Evolutionary conservation across 768 basidiomycete species (phyloP).

Genomic region (Termitomyces sp.): DNA sequence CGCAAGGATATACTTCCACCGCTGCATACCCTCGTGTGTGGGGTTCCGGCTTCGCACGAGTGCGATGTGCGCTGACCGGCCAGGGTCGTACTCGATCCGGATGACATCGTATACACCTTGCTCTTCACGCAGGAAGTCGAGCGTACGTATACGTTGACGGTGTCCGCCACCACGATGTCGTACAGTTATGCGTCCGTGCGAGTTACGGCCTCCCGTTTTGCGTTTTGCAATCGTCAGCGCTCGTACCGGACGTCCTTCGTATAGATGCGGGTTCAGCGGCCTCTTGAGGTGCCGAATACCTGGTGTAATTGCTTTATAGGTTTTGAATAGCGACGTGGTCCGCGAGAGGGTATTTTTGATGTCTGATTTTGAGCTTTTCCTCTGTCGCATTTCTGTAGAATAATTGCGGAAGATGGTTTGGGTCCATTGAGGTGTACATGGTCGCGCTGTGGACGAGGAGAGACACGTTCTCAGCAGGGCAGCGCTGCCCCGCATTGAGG

Average conservation of each 20-base stretch:
- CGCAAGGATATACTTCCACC: constrained; percentile 91
- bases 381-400: constrained; percentile 33
- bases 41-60: constrained; percentile 64
- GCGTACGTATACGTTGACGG: constrained; percentile 72
- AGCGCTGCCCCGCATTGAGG: constrained; percentile 33
- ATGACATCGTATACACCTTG: constrained; percentile 84
- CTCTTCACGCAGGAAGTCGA: constrained; percentile 82
- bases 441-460: constrained; percentile 15
- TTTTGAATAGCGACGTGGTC: constrained; percentile 65
- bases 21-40: constrained; percentile 42
- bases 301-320: constrained; percentile 85
- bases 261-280: constrained; percentile 80
- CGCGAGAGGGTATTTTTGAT: constrained; percentile 41
- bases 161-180: constrained; percentile 91
- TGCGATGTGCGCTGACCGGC: constrained; percentile 91
- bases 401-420: constrained; percentile 17
- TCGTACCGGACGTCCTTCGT: constrained; percentile 79
- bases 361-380: constrained; percentile 26
- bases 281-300: constrained; percentile 81
- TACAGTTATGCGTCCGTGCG: constrained; percentile 79
- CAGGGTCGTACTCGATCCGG: constrained; percentile 96
- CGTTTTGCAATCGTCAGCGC: constrained; percentile 77
- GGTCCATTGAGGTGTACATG: constrained; percentile 15
- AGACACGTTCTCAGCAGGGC: constrained; percentile 33
- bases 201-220: constrained; percentile 82